These are phyloP conservation scores for Podospora tetraspora DNA, from an alignment of 495 filamentous ascomycete species.

Conservation along the genomic window DNA sequence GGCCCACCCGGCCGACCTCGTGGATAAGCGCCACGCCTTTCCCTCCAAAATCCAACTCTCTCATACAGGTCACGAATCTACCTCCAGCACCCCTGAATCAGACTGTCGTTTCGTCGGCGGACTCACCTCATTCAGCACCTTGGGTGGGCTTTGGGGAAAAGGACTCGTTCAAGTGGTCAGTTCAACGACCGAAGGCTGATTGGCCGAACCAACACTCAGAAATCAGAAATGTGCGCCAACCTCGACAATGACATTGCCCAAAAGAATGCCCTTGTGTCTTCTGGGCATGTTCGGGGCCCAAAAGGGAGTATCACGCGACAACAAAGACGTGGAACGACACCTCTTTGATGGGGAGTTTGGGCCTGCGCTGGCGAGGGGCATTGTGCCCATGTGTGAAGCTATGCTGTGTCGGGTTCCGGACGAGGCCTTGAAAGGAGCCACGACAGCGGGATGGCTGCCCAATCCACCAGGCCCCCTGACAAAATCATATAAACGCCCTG, in stretches of 20 bases:
- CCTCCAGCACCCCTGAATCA: background rate
- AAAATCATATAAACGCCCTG: background rate
- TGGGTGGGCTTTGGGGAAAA: no score
- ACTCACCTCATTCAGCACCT: background rate
- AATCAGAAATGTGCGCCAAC: background rate
- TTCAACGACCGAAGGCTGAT: background rate
- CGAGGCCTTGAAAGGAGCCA: background rate
- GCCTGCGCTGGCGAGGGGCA: background rate
- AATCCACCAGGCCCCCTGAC: background rate
- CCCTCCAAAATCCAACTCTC: background rate
- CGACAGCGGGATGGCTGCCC: background rate
- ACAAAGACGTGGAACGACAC: background rate
- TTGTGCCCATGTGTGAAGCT: background rate
- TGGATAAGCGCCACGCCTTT: background rate
- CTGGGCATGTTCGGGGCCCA: background rate
- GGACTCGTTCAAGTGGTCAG: background rate
- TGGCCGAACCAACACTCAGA: background rate
- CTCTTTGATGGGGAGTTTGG: background rate
- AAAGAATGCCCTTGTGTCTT: background rate
- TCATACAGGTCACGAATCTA: background rate
- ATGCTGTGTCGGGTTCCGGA: background rate
- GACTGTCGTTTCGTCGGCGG: background rate
- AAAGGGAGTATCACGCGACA: background rate
- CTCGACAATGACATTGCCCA: background rate
- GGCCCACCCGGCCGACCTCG: background rate